Percentiles rank a stretch among this genome's conserved stretches.
phyloP scores from a whole-genome alignment of 768 basidiomycete genomes.

The Boletus vermiculosoides region DNA sequence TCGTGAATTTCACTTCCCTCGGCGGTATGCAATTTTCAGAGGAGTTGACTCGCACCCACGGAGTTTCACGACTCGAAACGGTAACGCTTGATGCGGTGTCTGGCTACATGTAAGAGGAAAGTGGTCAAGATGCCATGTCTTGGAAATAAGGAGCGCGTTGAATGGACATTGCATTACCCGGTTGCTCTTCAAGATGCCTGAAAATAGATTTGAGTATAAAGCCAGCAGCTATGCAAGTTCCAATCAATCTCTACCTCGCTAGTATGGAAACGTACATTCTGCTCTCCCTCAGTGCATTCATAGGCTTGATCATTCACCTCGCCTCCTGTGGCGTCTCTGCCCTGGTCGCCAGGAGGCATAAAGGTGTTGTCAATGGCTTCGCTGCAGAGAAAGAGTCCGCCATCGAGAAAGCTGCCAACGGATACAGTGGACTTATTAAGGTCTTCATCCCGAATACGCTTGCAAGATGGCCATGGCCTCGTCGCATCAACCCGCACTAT shows the following conservation, averaged over 20 bases:
- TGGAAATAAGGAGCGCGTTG: too few relatives aligned
- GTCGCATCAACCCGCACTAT: constrained; percentile 12
- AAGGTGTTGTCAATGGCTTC: background rate
- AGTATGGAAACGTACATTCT: constrained; percentile 8
- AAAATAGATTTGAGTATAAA: background rate
- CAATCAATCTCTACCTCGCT: background rate
- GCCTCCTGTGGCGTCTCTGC: background rate
- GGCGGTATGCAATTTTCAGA: too few relatives aligned
- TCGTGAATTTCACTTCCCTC: background rate
- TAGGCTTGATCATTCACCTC: background rate
- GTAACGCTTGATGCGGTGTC: background rate
- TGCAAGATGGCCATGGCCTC: constrained; percentile 19
- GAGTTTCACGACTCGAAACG: background rate
- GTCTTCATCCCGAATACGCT: constrained; percentile 19
- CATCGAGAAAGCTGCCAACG: background rate
- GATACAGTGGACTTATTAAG: background rate
- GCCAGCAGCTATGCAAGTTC: background rate
- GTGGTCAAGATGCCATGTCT: too few relatives aligned
- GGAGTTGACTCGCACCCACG: too few relatives aligned
- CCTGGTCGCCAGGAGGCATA: background rate
- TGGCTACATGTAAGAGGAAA: background rate
- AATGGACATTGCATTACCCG: too few relatives aligned
- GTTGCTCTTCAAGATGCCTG: too few relatives aligned
- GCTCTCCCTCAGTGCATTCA: constrained; percentile 3
- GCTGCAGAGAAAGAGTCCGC: background rate